Base-by-base conservation (phyloP, 1,284 basidiomycete species). In the Puccinia triticina region DNA sequence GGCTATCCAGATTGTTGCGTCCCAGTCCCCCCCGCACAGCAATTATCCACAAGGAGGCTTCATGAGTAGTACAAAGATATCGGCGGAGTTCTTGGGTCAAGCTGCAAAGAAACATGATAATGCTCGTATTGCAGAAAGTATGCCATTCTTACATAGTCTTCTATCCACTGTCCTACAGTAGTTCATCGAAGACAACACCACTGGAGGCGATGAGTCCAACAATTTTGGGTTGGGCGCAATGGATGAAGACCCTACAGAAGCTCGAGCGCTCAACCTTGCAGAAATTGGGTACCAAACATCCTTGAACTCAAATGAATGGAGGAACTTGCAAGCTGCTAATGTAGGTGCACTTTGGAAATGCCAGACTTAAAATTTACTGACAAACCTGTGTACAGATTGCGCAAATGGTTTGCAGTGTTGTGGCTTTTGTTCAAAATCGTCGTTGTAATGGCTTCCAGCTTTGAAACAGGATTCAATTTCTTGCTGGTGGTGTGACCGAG, bases 401-500 rank as follows among this genome's bases (percentile, higher is more conserved):
- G 8, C 50, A 18, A 11, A 1, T 53, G n/a, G 46, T 72, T 46
- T 72, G 69, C 21, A 29, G 46, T 46, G 53, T 72, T 43, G 7
- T 50, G 1, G 14, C 46, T 29, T 72, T 50, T 29, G 43, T 26
- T 43, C 37, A 37, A n/a, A 48, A 76, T 46, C n/a, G 37, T 10
- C 57, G 74, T 2, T 64, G 37, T 23, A 76, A 61, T 46, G 55
- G n/a, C 0, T 12, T 64, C 16, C 74, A 76, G 37, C 37, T 76
- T 0, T 37, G 34, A 32, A 76, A 76, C 37, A 48, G 50, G 2
- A 48, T 76, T 18, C 11, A 53, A 7, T 32, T 76, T 2, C 34
- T 76, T 21, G 74, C 57, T 0, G 43, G 74, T 59, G 74, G 74
- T 10, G 32, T 64, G 16, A 61, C 57, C 3, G 74, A 59, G 21